Percentiles rank a stretch among this genome's conserved stretches.
These are phyloP conservation scores for Citrus reticulata DNA, from an alignment of 345 rosid species.

Conservation along the genomic window DNA sequence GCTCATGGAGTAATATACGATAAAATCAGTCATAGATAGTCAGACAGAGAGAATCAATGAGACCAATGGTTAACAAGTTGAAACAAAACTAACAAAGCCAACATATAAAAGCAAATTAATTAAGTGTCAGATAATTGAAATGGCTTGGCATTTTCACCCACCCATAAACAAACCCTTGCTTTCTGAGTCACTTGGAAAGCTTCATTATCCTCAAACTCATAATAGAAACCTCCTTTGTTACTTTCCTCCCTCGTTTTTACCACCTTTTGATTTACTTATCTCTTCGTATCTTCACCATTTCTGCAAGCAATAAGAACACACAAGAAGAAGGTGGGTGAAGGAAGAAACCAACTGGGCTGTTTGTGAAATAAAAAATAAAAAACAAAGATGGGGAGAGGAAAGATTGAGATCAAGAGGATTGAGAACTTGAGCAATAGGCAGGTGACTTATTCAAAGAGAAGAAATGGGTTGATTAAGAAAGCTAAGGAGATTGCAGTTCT, in stretches of 20 bases:
- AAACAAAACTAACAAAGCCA: constrained; percentile 20
- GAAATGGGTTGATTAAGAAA: constrained; percentile 66
- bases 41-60: not conserved
- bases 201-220: constrained; percentile 37
- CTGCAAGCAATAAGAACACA: constrained; percentile 4
- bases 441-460: constrained; percentile 76
- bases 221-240: constrained; percentile 37
- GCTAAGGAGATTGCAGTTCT: constrained; percentile 75
- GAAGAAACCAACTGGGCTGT: not conserved
- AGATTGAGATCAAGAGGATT: constrained; percentile 79
- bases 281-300: constrained; percentile 13
- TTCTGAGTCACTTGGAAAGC: constrained; percentile 48
- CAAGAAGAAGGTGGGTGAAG: not conserved
- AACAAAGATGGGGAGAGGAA: constrained; percentile 67
- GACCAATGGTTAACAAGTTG: constrained; percentile 42
- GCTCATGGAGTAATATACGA: not conserved
- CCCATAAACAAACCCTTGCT: constrained; percentile 46
- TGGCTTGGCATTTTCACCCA: constrained; percentile 42
- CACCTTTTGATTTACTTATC: constrained; percentile 6
- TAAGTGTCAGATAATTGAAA: constrained; percentile 7
- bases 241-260: constrained; percentile 16
- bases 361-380: not conserved
- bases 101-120: not conserved
- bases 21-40: not conserved
- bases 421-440: constrained; percentile 76